Evolutionary conservation across 768 basidiomycete species (phyloP), one percentile per base, ranked within the genome.

Genomic region (Tricholoma hemisulphureum): DNA sequence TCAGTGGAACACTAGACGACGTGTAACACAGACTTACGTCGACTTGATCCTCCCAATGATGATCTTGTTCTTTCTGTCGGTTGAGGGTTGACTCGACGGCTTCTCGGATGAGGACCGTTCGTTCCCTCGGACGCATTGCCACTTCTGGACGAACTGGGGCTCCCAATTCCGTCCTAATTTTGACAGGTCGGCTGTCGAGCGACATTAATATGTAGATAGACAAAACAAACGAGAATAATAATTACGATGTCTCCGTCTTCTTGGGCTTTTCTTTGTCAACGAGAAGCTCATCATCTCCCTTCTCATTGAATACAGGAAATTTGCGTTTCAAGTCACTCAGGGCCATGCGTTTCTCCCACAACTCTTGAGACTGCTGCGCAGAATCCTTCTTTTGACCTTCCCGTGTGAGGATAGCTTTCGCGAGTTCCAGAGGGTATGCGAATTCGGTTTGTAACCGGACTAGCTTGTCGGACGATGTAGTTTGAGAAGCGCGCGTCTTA

Each of bases 401-500:
- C 13, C 97, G 87, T 8, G 75, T 71, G 6, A 91, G 72, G 2
- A 95, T 77, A 32, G 80, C 74, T 60, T 80, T 80, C 13, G 93
- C 89, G 4, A 98, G 78, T 34, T 92, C 86, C 2, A 90, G 76
- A 0, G 91, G 85, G 48, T 80, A 83, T 2, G 80, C 71, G 4
- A 99, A 77, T 71, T 98, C 95, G 28, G 73, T 69, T 61, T 92
- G 87, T 14, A 98, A 76, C 18, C 93, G 90, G 4, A 86, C 73
- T 62, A 99, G 83, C 63, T 93, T 92, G 65, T 98, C 96, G 13
- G 94, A 88, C 16, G 88, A 93, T 1, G 90, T 89, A 9, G 86
- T 87, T 67, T 98, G 95, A 1, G 89, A 89, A 13, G 94, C 88
- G 7, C 96, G 86, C 8, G 96, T 98, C 76, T 98, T 98, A 60